These are phyloP conservation scores for Heteromeles arbutifolia DNA, from an alignment of 306 rosid species.

Conservation along the genomic window DNA sequence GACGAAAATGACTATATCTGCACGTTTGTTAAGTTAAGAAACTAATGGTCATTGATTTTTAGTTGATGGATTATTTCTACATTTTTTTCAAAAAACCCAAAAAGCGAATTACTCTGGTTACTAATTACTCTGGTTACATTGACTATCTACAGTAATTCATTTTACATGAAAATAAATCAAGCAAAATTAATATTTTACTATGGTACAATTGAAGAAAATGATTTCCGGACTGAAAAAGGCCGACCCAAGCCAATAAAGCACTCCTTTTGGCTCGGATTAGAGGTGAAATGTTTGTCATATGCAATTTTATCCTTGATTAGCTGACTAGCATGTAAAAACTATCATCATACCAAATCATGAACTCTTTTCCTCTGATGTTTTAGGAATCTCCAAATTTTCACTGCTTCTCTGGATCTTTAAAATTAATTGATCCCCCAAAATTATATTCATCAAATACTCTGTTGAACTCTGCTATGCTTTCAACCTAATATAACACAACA, in stretches of 20 bases:
- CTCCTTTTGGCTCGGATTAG: too few relatives aligned
- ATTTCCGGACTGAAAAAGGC: too few relatives aligned
- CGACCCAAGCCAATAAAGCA: too few relatives aligned
- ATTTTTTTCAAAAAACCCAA: too few relatives aligned
- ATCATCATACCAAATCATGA: slow-evolving; percentile 17
- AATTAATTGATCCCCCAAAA: slow-evolving; percentile 59
- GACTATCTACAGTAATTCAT: slow-evolving; percentile 1
- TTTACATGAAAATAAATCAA: background rate
- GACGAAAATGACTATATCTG: too few relatives aligned
- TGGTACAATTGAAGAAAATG: background rate
- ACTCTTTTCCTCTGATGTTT: slow-evolving; percentile 63
- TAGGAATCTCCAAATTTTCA: slow-evolving; percentile 60
- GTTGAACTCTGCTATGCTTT: slow-evolving; percentile 73
- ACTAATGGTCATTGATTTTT: too few relatives aligned
- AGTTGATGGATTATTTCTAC: too few relatives aligned
- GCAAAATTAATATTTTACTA: background rate
- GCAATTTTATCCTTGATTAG: background rate
- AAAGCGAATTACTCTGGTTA: background rate
- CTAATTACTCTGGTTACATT: background rate
- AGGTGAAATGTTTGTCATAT: too few relatives aligned
- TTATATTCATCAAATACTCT: slow-evolving; percentile 68
- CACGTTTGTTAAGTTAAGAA: too few relatives aligned
- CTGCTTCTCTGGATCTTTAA: slow-evolving; percentile 59
- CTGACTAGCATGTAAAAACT: background rate
- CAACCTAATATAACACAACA: slow-evolving; percentile 43